Base-by-base conservation (phyloP, 257 asterid genomes). In the Nicotiana undulata region DNA sequence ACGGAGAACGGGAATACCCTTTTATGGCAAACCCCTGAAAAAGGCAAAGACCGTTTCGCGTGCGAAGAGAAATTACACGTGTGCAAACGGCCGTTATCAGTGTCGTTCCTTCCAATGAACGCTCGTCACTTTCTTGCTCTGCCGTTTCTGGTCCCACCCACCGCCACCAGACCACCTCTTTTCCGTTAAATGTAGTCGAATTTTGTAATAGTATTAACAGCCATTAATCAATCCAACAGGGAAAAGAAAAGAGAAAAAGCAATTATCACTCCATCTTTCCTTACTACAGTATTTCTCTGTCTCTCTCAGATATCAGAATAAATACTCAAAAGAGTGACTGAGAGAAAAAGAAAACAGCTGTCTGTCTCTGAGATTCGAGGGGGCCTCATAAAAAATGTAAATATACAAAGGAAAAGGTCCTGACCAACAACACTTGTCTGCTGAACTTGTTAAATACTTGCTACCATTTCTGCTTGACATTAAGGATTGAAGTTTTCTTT, bases 11-110 rank as follows among this genome's bases (percentile, higher is more conserved):
- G 79, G 49, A 9, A 40, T 40, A 40, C 12, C 11, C 29, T 63
- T 6, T 29, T 28, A 55, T 55, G 9, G 2, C 15, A 28, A 63
- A 26, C 9, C 9, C 56, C 34, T 5, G 55, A 20, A 37, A 34
- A 77, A 17, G 55, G 37, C 20, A 15, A 76, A 40, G 31, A 49
- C 59, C 28, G 64, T 77, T 82, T 34, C 79, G 70, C 83, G 59
- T 70, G 79, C 53, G 75, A 46, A 65, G 59, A 64, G 9, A 1
- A 56, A 51, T 46, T 56, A 76, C 82, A 84, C 83, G 81, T 77
- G 82, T 63, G 53, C 63, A 67, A 81, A 84, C 81, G 78, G 18
- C 82, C 81, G 83, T 81, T 72, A 81, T 65, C 77, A 13, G 3
- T 82, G 29, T 16, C 53, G 66, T 63, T 26, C 46, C 34, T 56